These are phyloP conservation scores for Plantago elongata DNA, from an alignment of 257 asterid genomes.

Conservation along the genomic window DNA sequence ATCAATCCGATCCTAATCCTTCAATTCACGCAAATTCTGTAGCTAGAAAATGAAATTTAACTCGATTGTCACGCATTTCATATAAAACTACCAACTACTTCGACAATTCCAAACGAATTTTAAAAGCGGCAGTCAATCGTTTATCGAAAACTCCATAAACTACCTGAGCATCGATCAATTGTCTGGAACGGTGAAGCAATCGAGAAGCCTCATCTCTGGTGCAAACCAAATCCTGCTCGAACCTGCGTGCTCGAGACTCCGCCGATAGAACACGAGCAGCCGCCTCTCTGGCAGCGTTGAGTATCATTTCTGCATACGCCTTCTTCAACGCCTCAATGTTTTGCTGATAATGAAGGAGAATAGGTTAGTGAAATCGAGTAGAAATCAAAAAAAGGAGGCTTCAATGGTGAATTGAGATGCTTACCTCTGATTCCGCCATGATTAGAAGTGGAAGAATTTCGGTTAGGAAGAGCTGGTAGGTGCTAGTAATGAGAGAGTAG, in stretches of 20 bases:
- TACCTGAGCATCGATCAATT: conserved; percentile 56
- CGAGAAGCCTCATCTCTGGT: conserved; percentile 51
- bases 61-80: not conserved
- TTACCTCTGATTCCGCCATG: conserved; percentile 41
- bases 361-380: conserved; percentile 6
- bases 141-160: not conserved
- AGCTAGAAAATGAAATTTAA: not conserved
- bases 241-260: conserved; percentile 41
- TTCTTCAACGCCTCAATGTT: conserved; percentile 52
- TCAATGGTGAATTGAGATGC: too few species aligned
- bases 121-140: not conserved
- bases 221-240: conserved; percentile 42
- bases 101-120: not conserved
- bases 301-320: conserved; percentile 66
- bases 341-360: conserved; percentile 23
- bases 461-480: too few species aligned
- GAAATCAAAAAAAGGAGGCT: not conserved
- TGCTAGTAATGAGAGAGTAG: too few species aligned
- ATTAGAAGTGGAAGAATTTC: conserved; percentile 13
- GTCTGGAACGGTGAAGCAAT: conserved; percentile 60
- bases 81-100: not conserved
- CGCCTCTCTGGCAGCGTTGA: conserved; percentile 68
- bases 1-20: not conserved
- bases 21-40: not conserved
- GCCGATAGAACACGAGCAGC: conserved; percentile 75